Evolutionary conservation across 2,329 filamentous ascomycete genomes (phyloP), one percentile per base, ranked within the genome.

Genomic region (Penicillium sp.): DNA sequence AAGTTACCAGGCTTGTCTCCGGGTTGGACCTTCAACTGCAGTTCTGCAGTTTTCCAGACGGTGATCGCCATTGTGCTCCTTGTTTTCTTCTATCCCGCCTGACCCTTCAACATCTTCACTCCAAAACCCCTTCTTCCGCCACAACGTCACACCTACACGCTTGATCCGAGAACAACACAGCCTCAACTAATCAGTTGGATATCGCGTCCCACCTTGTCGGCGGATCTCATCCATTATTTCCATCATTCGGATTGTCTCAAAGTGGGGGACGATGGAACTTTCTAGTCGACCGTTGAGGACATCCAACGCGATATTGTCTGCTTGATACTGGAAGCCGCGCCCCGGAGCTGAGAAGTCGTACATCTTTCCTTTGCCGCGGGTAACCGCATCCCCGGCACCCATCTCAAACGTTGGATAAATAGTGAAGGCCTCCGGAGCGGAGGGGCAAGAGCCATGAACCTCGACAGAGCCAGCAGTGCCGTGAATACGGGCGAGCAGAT

Each of bases 181-280:
- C 5, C 7, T 36, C 1, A 5, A 4, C n/a, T n/a, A 36, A n/a
- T 36, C 34, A 4, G 34, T n/a, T n/a, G 57, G 59, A 49, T 65
- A 73, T 31, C 48, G 59, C 2, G 67, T 65, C 7, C 66, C 68
- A 11, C 70, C 68, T 45, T 72, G 64, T n/a, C 61, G 61, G 36
- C 79, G 64, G 8, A 79, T 70, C 53, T 79, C 74, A 54, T 82
- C 79, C 73, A 81, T 70, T 16, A 80, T 69, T 50, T 75, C 72
- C 70, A 81, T 67, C 0, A 80, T 70, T 0, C 74, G 68, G 10
- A 81, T 50, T 0, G 78, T 81, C 64, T 81, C 78, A 0, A 67
- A 61, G 74, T 74, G 79, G 0, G 78, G 77, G 73, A 81, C 77
- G 3, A 73, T 65, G 0, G 62, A 62, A 48, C 71, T 79, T 57